A percentile compares a stretch with the other conserved stretches of the same genome.
phyloP scores from a whole-genome alignment of 2,329 filamentous ascomycete genomes.

The Erysiphe neolycopersici region DNA sequence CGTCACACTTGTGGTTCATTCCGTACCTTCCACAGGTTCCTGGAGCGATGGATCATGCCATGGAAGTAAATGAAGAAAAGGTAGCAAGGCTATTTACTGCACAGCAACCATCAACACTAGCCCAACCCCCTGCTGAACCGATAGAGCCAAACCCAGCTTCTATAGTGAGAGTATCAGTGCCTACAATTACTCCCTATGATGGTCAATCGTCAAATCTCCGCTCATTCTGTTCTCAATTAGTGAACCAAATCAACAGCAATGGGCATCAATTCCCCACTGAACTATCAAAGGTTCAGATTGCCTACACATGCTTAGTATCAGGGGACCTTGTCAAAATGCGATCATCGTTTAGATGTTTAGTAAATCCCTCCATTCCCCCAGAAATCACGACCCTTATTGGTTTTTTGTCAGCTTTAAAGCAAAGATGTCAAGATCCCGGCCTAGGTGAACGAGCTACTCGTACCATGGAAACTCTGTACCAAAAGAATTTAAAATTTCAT shows the following conservation, averaged over 20 bases:
- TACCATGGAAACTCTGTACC: no score
- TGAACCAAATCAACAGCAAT: neutral
- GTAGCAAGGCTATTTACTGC: neutral
- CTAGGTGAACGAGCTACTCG: no score
- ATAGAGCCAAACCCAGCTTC: neutral
- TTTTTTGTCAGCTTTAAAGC: no score
- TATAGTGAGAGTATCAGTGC: neutral
- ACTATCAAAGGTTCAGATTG: neutral
- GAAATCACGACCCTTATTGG: neutral
- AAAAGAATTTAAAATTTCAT: no score
- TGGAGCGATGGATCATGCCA: neutral
- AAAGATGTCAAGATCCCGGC: no score
- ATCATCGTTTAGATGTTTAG: neutral
- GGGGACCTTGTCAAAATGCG: neutral
- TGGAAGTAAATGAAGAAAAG: neutral
- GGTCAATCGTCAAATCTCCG: neutral
- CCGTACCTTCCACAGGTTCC: neutral
- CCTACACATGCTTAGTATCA: neutral
- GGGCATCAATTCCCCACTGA: neutral
- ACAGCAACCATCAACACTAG: neutral
- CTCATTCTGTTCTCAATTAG: neutral
- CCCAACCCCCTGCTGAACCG: neutral
- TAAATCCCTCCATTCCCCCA: neutral
- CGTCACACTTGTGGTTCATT: neutral
- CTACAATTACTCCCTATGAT: neutral